phyloP scores from a whole-genome alignment of 2,329 filamentous ascomycete genomes.

The Colletotrichum brevisporum region DNA sequence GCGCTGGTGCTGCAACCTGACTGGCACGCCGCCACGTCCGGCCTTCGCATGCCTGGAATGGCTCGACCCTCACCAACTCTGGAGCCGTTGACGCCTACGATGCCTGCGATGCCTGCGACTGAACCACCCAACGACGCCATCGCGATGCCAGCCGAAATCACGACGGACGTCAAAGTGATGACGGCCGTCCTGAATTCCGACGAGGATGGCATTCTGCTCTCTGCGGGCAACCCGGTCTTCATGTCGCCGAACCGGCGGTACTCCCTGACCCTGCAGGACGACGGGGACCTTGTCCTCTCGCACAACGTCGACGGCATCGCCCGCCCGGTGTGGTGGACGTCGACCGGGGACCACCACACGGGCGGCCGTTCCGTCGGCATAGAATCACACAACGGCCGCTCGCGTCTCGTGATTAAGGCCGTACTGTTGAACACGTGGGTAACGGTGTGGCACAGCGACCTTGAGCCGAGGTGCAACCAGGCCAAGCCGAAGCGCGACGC shows the following conservation, averaged over 20 bases:
- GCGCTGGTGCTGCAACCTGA: conserved; percentile 18
- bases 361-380: conserved; percentile 26
- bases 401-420: conserved; percentile 24
- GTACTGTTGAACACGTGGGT: conserved; percentile 32
- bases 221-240: conserved; percentile 20
- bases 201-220: conserved; percentile 28
- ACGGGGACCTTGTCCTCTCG: conserved; percentile 39
- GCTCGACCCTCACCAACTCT: neutral
- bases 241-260: conserved; percentile 32
- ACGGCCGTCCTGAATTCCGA: conserved; percentile 22
- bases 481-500: neutral
- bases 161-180: neutral
- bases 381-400: conserved; percentile 13
- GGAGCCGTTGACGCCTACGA: no score
- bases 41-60: conserved; percentile 10
- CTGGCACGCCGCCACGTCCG: conserved; percentile 20
- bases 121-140: neutral
- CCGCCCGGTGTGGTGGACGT: conserved; percentile 39
- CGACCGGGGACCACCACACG: conserved; percentile 29
- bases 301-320: conserved; percentile 16
- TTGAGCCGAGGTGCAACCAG: conserved; percentile 24
- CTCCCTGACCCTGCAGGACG: conserved; percentile 31
- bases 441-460: conserved; percentile 40
- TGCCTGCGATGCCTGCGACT: neutral
- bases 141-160: neutral